phyloP scores from a whole-genome alignment of 352 stramenopile species.

The Hyaloperonospora arabidopsidis region DNA sequence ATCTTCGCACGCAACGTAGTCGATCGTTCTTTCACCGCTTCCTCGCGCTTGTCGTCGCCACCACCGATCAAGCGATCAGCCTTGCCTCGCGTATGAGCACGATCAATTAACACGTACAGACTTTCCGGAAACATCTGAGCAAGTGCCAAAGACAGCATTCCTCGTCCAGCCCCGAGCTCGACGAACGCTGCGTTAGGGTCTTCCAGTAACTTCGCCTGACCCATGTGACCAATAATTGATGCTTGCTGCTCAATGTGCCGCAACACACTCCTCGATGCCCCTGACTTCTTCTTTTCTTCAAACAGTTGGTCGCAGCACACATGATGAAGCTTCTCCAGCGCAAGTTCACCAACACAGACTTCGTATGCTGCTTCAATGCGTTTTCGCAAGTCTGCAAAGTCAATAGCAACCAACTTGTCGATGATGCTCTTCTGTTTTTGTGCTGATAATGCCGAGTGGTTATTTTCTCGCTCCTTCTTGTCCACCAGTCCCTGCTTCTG shows the following conservation, averaged over 20 bases:
- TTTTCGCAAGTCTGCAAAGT: slow-evolving; percentile 44
- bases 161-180: slow-evolving; percentile 66
- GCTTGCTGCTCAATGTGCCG: slow-evolving; percentile 80
- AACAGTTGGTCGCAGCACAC: slow-evolving; percentile 53
- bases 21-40: slow-evolving; percentile 18
- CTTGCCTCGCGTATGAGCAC: slow-evolving; percentile 61
- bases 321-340: slow-evolving; percentile 63
- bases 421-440: slow-evolving; percentile 58
- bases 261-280: slow-evolving; percentile 52
- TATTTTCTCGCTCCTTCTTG: slow-evolving; percentile 9
- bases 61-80: slow-evolving; percentile 64
- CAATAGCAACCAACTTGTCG: slow-evolving; percentile 55
- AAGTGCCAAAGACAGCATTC: slow-evolving; percentile 74
- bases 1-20: slow-evolving; percentile 65
- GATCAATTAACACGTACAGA: slow-evolving; percentile 72
- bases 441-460: slow-evolving; percentile 33
- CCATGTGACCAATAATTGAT: slow-evolving; percentile 78
- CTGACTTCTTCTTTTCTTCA: slow-evolving; percentile 46
- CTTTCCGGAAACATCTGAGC: slow-evolving; percentile 54
- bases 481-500: slow-evolving; percentile 1
- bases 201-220: slow-evolving; percentile 42
- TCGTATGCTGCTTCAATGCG: slow-evolving; percentile 51
- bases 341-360: slow-evolving; percentile 45
- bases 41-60: slow-evolving; percentile 16
- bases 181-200: slow-evolving; percentile 39